These are phyloP conservation scores for Castanea crenata DNA, from an alignment of 306 rosid genomes.

Conservation along the genomic window DNA sequence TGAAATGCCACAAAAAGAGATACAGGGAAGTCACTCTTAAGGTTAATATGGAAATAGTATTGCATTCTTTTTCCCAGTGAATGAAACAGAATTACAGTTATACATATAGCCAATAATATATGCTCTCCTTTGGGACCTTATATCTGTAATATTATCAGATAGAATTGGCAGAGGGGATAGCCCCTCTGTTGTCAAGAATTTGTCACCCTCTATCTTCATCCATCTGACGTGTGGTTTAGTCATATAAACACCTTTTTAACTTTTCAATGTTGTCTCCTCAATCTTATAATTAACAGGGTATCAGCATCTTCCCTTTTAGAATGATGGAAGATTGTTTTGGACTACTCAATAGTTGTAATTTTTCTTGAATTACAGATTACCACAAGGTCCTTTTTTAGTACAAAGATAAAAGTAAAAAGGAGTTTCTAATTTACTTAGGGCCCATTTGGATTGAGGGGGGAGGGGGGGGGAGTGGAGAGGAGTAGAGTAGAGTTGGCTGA, in stretches of 20 bases:
- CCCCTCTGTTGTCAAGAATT: background rate
- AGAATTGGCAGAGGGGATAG: background rate
- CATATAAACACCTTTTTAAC: background rate
- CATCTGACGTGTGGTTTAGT: background rate
- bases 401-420: background rate
- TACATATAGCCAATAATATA: background rate
- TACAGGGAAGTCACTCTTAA: background rate
- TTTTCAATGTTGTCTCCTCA: background rate
- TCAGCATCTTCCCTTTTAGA: background rate
- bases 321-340: background rate
- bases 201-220: background rate
- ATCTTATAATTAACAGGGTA: background rate
- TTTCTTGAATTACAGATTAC: background rate
- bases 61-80: background rate
- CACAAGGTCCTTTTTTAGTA: background rate
- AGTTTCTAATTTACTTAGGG: conserved; percentile 13
- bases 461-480: too few relatives aligned
- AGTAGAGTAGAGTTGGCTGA: too few relatives aligned
- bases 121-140: background rate
- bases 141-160: background rate
- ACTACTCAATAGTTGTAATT: background rate
- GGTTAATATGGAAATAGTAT: background rate
- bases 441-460: too few relatives aligned
- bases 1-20: background rate
- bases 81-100: background rate